A percentile compares a stretch with the other conserved stretches of the same genome.
phyloP scores from a whole-genome alignment of 495 filamentous ascomycete species.

The Opeltia flavorubescens region DNA sequence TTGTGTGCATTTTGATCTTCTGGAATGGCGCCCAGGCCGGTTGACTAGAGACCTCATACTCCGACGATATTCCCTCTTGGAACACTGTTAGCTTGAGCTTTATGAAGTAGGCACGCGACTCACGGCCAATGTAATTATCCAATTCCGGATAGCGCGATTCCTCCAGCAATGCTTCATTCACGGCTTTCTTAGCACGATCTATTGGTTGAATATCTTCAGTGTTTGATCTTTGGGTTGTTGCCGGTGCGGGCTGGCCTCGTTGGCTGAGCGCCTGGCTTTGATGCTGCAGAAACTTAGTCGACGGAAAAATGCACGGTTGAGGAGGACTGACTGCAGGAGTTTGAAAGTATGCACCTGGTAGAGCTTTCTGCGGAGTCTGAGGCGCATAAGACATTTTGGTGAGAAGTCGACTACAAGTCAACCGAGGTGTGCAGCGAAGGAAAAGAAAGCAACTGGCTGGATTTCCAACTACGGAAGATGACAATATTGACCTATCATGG shows the following conservation, averaged over 20 bases:
- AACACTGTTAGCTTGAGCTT: constrained; percentile 6
- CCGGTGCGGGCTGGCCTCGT: constrained; percentile 6
- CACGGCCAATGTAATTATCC: constrained; percentile 81
- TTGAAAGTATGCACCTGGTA: constrained; percentile 62
- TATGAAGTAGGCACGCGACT: constrained; percentile 23
- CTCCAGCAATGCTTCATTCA: constrained; percentile 59
- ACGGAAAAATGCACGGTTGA: neutral
- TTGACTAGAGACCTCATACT: constrained; percentile 62
- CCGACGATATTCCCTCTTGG: constrained; percentile 71
- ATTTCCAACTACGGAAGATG: constrained; percentile 21
- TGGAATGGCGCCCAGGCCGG: constrained; percentile 82
- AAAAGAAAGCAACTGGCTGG: too few relatives aligned
- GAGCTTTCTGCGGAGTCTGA: constrained; percentile 47
- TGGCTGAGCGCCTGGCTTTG: constrained; percentile 10
- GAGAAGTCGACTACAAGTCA: neutral
- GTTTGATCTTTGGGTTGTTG: constrained; percentile 1
- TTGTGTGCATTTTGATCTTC: constrained; percentile 61
- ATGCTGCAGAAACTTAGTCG: neutral
- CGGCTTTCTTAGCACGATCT: constrained; percentile 65
- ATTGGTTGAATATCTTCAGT: constrained; percentile 28
- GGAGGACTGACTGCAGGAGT: constrained; percentile 39
- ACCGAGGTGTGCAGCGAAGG: neutral
- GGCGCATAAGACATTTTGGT: constrained; percentile 46
- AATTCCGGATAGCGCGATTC: constrained; percentile 80
- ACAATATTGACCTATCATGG: constrained; percentile 12